Conservation (phyloP, 225 moss, liverwort and hornwort species). For the Polytrichum commune region DNA sequence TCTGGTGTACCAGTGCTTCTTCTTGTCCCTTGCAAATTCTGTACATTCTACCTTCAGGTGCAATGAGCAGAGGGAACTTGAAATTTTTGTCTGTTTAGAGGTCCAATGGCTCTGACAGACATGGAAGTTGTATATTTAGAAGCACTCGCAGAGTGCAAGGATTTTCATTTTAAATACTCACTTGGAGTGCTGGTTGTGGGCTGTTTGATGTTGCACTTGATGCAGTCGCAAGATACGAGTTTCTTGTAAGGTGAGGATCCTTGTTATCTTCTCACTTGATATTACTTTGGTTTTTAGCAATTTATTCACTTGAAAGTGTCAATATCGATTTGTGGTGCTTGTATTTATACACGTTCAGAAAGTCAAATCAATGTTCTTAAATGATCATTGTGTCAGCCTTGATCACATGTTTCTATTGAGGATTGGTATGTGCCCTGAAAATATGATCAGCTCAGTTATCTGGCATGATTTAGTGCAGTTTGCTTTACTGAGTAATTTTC, state of each 20-base stretch:
- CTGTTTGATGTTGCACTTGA: slow-evolving; percentile 10
- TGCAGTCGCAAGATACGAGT: slow-evolving; percentile 73
- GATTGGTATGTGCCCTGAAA: neutral
- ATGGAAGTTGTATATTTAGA: no score
- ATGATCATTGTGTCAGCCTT: neutral
- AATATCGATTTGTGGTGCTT: neutral
- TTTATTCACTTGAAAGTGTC: neutral
- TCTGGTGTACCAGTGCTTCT: no score
- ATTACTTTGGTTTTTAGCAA: neutral
- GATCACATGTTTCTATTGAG: neutral
- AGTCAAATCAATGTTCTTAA: neutral
- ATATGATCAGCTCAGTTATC: neutral
- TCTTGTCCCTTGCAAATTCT: no score
- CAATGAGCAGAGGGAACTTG: no score
- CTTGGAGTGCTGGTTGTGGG: no score
- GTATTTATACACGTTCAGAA: neutral
- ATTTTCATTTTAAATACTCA: no score
- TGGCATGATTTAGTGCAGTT: no score
- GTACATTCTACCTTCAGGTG: no score
- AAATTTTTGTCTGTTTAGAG: neutral
- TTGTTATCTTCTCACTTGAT: neutral
- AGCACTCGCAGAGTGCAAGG: no score
- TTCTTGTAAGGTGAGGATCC: slow-evolving; percentile 55
- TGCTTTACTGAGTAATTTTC: neutral
- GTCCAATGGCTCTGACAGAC: neutral